Percentiles rank a stretch among this genome's conserved stretches.
These are phyloP conservation scores for Pythium catenulatum DNA, from an alignment of 352 stramenopile species.

Conservation along the genomic window DNA sequence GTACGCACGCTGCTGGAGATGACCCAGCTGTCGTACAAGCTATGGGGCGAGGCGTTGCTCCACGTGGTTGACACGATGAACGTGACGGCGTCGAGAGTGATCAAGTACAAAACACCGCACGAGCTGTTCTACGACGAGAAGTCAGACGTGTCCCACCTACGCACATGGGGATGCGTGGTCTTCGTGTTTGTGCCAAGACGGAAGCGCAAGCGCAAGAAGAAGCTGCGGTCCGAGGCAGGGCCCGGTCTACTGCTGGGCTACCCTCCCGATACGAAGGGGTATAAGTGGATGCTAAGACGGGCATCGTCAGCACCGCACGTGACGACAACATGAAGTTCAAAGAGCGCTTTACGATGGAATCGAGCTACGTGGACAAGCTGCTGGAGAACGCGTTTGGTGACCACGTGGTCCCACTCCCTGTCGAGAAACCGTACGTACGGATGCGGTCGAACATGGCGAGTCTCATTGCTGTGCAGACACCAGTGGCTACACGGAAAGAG, in stretches of 20 bases:
- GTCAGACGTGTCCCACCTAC: not conserved
- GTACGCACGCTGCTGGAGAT: constrained; percentile 29
- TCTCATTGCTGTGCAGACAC: not conserved
- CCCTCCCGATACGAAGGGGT: constrained; percentile 14
- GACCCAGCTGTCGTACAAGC: constrained; percentile 15
- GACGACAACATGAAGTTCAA: constrained; percentile 1
- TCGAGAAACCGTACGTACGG: not conserved
- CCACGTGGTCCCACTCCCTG: not conserved
- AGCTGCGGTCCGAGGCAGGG: constrained; percentile 5
- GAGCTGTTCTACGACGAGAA: not conserved
- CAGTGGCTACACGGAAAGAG: not conserved
- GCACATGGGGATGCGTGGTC: constrained; percentile 19
- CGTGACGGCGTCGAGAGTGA: not conserved
- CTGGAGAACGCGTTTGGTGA: not conserved
- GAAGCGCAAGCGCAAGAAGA: not conserved
- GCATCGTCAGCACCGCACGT: not conserved
- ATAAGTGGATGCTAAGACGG: constrained; percentile 19
- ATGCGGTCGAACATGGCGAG: not conserved
- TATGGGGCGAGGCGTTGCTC: constrained; percentile 38
- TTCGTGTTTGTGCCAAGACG: not conserved
- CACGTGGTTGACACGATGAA: constrained; percentile 40
- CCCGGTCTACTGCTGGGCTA: constrained; percentile 24
- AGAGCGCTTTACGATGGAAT: not conserved
- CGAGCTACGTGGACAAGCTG: not conserved
- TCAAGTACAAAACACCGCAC: constrained; percentile 9